Percentiles rank a stretch among this genome's conserved stretches.
phyloP scores from a whole-genome alignment of 2,329 filamentous ascomycete genomes.

The Verticillium tricorpus region DNA sequence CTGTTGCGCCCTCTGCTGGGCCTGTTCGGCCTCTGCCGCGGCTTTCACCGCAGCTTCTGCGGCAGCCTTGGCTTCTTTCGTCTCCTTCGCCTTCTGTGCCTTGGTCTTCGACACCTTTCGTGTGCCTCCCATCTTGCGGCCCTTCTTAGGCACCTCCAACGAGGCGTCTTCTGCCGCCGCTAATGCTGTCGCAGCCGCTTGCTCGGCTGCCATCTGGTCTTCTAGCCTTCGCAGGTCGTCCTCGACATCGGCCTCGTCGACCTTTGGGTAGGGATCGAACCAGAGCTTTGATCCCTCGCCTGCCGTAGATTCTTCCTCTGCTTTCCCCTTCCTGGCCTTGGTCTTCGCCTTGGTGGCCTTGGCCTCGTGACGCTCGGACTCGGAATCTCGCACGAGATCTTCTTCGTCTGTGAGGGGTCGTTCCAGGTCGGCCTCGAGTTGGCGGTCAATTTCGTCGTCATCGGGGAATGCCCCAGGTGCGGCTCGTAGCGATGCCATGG shows the following conservation, averaged over 20 bases:
- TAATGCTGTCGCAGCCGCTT: neutral
- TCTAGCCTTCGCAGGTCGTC: constrained; percentile 47
- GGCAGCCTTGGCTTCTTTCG: constrained; percentile 7
- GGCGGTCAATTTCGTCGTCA: constrained; percentile 63
- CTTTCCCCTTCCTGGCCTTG: constrained; percentile 21
- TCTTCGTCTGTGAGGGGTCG: constrained; percentile 51
- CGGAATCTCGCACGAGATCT: constrained; percentile 39
- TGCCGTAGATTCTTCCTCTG: constrained; percentile 17
- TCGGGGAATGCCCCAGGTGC: constrained; percentile 42
- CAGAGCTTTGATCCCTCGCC: constrained; percentile 10
- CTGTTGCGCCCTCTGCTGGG: neutral
- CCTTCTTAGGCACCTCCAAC: constrained; percentile 48
- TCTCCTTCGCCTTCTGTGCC: constrained; percentile 36
- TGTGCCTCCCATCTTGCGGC: constrained; percentile 42
- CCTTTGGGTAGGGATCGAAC: constrained; percentile 44
- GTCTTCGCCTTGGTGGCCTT: constrained; percentile 22
- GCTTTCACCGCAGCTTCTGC: neutral
- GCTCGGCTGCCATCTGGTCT: constrained; percentile 35
- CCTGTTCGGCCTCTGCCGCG: neutral
- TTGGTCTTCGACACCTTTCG: constrained; percentile 49
- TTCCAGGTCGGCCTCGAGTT: constrained; percentile 61
- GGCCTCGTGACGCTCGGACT: constrained; percentile 35
- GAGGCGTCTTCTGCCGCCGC: constrained; percentile 14
- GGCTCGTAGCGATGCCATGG: constrained; percentile 29
- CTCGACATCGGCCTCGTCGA: constrained; percentile 45